Evolutionary conservation across 805 yeast genomes (phyloP), one percentile per base, ranked within the genome.

Genomic region (Schwanniomyces pseudopolymorphus): DNA sequence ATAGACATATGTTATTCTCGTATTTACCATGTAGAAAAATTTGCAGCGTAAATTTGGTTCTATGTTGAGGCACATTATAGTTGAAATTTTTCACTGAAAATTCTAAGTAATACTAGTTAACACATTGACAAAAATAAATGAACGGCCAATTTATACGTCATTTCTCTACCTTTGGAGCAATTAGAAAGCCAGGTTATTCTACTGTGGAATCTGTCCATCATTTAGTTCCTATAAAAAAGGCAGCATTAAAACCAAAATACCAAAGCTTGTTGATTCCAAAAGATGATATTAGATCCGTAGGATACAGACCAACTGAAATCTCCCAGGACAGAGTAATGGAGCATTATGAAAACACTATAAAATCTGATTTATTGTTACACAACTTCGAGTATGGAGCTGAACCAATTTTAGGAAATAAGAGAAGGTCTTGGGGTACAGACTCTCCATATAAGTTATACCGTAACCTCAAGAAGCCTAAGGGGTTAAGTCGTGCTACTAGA

Each of bases 191-290:
- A 11, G 75, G 75, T 7, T 72, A 72, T 64, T 85, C 95, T 33
- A 78, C 88, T 43, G 91, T 89, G 31, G 80, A 85, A 42, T 98
- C 99, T 1, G 95, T 92, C 13, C 99, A 94, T 66, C 99, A 94
- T 67, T 77, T 81, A 49, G 87, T 92, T 38, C 81, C 80, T 54
- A 82, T 89, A 60, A 78, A 80, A 58, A 94, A 94, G 65, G 70
- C 82, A 33, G 79, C 80, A 45, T 77, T 92, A 42, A 85, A 91
- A 31, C 90, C 92, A 47, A 75, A 84, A 49, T 87, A 84, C 65
- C 81, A 86, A 43, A 87, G 81, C 33, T 67, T 88, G 47, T 79
- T 86, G 51, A 68, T 77, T 42, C 80, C 84, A 24, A 83, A 84
- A 54, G 80, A 81, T 58, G 96, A 90, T 65, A 81, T 90, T 50